Evolutionary conservation across 257 asterid species (phyloP).

Genomic region (Petunia axillaris): DNA sequence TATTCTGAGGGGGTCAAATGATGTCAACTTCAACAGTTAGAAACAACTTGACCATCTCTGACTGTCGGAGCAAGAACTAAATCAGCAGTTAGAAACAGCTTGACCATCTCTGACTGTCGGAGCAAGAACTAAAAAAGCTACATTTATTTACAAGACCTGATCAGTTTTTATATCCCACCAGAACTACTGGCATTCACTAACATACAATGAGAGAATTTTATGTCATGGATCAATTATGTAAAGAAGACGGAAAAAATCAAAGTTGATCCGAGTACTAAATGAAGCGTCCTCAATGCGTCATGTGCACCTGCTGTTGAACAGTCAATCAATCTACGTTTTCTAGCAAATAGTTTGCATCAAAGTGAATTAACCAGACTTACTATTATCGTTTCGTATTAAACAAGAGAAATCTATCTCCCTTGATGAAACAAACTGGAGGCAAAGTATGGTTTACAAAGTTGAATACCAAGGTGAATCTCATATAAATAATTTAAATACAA

Average conservation of each 20-base stretch:
- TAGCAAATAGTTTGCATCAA: too few species aligned
- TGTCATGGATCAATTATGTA: not conserved
- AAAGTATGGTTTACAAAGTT: too few species aligned
- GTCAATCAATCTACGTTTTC: too few species aligned
- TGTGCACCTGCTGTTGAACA: too few species aligned
- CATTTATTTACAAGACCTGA: conserved; percentile 7
- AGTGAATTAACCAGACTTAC: too few species aligned
- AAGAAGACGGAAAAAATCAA: not conserved
- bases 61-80: conserved; percentile 4
- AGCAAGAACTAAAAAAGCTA: conserved; percentile 11
- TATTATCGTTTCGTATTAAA: too few species aligned
- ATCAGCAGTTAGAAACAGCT: not conserved
- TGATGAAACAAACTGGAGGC: too few species aligned
- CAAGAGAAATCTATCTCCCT: too few species aligned
- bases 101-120: not conserved
- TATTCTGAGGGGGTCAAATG: not conserved
- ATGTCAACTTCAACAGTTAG: not conserved
- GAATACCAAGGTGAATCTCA: too few species aligned
- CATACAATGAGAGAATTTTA: conserved; percentile 7
- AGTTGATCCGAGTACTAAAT: not conserved
- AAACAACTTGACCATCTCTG: not conserved
- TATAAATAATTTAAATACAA: too few species aligned
- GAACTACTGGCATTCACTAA: conserved; percentile 14
- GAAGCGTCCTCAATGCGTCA: too few species aligned
- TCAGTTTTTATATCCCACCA: not conserved